Conservation (phyloP, 2,329 filamentous ascomycete species). For the Cryphonectria naterciae region DNA sequence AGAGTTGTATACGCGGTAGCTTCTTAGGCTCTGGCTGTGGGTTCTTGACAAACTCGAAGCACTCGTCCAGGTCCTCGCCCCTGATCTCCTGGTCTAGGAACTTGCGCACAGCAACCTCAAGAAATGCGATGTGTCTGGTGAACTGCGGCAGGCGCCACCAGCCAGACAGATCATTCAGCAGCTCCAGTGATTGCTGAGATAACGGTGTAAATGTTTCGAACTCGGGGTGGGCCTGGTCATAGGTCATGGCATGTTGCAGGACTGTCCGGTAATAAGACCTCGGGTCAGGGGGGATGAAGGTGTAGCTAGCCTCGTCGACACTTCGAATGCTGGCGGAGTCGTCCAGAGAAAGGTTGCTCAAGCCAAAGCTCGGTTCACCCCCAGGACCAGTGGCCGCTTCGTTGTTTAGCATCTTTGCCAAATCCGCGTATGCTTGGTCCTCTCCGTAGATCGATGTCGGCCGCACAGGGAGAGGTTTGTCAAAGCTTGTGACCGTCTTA, state of each 20-base stretch:
- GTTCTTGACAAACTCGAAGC: conserved; percentile 81
- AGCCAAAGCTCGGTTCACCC: conserved; percentile 70
- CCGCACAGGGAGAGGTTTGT: conserved; percentile 62
- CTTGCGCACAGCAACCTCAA: conserved; percentile 85
- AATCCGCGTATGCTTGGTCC: conserved; percentile 57
- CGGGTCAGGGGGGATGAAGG: conserved; percentile 86
- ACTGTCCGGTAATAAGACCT: conserved; percentile 83
- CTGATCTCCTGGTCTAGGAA: conserved; percentile 82
- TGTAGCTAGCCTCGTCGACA: conserved; percentile 72
- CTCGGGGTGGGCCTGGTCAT: conserved; percentile 62
- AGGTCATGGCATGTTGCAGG: conserved; percentile 73
- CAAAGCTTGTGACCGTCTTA: conserved; percentile 68
- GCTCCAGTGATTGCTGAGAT: conserved; percentile 80
- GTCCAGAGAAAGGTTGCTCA: conserved; percentile 67
- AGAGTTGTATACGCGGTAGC: conserved; percentile 58
- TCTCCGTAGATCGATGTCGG: conserved; percentile 50
- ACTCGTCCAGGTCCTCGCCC: conserved; percentile 79
- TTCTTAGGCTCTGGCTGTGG: conserved; percentile 69
- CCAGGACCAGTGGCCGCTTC: conserved; percentile 45
- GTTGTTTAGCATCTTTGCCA: conserved; percentile 56
- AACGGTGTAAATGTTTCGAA: conserved; percentile 56
- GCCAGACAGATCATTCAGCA: conserved; percentile 82
- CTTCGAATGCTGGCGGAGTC: conserved; percentile 55
- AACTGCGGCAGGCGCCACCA: conserved; percentile 89
- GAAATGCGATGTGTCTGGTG: conserved; percentile 76